A percentile compares a stretch with the other conserved stretches of the same genome.
These are phyloP conservation scores for Phylloporus arenicola DNA, from an alignment of 768 basidiomycete genomes.

Conservation along the genomic window DNA sequence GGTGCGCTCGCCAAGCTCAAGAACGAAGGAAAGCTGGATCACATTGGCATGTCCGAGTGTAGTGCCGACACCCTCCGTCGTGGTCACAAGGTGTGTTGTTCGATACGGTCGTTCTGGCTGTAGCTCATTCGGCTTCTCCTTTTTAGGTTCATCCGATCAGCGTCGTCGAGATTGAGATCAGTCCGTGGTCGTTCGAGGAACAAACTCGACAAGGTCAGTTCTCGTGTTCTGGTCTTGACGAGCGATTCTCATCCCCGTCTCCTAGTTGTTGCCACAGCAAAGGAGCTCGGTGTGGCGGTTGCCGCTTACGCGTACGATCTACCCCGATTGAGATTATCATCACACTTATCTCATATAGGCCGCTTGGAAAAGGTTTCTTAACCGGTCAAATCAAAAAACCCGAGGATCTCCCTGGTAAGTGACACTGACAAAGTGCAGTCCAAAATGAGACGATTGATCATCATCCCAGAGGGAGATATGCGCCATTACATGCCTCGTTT, in stretches of 20 bases:
- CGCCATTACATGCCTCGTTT: conserved; percentile 39
- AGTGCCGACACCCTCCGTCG: conserved; percentile 42
- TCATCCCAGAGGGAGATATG: conserved; percentile 34
- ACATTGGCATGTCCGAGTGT: conserved; percentile 58
- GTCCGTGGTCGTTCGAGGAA: conserved; percentile 51
- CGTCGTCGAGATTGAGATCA: conserved; percentile 64
- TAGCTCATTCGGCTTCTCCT: neutral
- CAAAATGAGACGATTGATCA: neutral
- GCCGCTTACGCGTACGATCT: conserved; percentile 49
- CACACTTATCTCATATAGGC: conserved; percentile 29
- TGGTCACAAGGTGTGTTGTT: conserved; percentile 18
- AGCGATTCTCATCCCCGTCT: neutral
- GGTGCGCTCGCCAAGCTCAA: conserved; percentile 38
- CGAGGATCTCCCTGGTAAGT: conserved; percentile 31
- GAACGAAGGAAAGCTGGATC: conserved; percentile 33
- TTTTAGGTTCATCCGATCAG: conserved; percentile 48
- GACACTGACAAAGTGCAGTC: neutral
- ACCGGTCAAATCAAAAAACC: conserved; percentile 43
- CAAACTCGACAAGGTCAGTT: conserved; percentile 40
- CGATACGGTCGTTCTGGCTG: neutral
- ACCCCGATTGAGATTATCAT: conserved; percentile 1
- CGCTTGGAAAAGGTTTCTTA: conserved; percentile 50
- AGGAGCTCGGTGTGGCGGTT: conserved; percentile 52
- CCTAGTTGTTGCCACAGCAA: conserved; percentile 46
- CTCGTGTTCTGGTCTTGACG: too few relatives aligned